These are phyloP conservation scores for Panicum hallii DNA, from an alignment of 202 grass and related monocot species.

Conservation along the genomic window DNA sequence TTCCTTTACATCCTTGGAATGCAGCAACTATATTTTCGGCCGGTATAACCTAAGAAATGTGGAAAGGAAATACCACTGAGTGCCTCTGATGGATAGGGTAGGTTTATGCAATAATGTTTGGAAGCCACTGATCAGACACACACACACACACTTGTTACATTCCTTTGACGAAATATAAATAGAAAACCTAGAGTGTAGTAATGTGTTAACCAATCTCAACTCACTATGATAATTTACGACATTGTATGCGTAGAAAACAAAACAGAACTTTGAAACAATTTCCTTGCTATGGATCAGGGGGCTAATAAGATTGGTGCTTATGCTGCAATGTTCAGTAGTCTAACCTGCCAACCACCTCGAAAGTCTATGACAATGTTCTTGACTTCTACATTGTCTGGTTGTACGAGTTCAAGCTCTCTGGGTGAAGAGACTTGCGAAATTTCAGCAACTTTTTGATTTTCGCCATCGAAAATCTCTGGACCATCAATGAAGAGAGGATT, in stretches of 20 bases:
- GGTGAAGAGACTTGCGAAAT: slow-evolving; percentile 78
- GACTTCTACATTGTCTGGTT: slow-evolving; percentile 60
- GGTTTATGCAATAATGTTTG: slow-evolving; percentile 1
- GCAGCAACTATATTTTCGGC: slow-evolving; percentile 97
- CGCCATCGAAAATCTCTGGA: slow-evolving; percentile 53
- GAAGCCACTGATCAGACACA: neutral
- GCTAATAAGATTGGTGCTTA: neutral
- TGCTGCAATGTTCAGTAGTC: slow-evolving; percentile 12
- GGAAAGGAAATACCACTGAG: slow-evolving; percentile 27
- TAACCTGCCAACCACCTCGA: slow-evolving; percentile 86
- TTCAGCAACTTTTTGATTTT: slow-evolving; percentile 57
- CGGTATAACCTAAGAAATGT: slow-evolving; percentile 80
- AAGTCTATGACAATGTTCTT: slow-evolving; percentile 75
- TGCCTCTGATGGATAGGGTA: slow-evolving; percentile 2
- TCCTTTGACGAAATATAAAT: neutral
- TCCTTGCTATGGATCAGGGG: neutral
- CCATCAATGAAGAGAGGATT: slow-evolving; percentile 78
- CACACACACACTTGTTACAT: neutral
- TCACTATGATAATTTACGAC: neutral
- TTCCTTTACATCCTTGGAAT: slow-evolving; percentile 74
- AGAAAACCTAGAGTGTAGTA: neutral
- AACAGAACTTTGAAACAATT: slow-evolving; percentile 13
- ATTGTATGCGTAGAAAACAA: neutral
- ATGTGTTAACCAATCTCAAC: neutral
- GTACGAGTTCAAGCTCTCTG: slow-evolving; percentile 63